Conservation (phyloP, 1,139 yeast genomes). For the Arxiozyma slooffiae region DNA sequence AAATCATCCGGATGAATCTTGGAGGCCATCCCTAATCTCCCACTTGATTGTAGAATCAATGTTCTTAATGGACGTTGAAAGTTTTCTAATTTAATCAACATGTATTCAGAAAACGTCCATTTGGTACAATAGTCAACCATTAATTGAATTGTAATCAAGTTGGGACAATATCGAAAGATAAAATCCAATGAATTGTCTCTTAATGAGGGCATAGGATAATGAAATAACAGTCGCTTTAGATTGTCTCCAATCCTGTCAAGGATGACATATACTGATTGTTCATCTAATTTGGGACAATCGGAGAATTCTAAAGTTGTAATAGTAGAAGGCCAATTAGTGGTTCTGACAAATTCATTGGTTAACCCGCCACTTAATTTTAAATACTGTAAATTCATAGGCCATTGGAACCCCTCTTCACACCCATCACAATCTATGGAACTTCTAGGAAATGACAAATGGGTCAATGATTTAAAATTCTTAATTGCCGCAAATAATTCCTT, state of each 20-base stretch:
- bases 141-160: conserved; percentile 49
- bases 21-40: conserved; percentile 74
- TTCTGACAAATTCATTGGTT: conserved; percentile 62
- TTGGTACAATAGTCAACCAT: conserved; percentile 76
- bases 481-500: conserved; percentile 72
- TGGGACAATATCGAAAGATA: conserved; percentile 67
- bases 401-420: conserved; percentile 35
- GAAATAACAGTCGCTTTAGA: conserved; percentile 52
- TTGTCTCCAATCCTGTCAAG: conserved; percentile 56
- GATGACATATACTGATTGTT: conserved; percentile 51
- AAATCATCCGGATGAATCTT: conserved; percentile 82
- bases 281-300: conserved; percentile 72
- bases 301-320: conserved; percentile 68
- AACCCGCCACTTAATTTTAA: conserved; percentile 83
- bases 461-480: conserved; percentile 47
- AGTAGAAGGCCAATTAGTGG: conserved; percentile 59
- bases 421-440: conserved; percentile 71
- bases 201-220: conserved; percentile 83
- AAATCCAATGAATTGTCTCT: conserved; percentile 61
- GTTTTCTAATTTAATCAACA: conserved; percentile 29
- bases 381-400: conserved; percentile 73
- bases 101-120: conserved; percentile 49
- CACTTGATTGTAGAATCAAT: conserved; percentile 72
- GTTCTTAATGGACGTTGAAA: conserved; percentile 48
- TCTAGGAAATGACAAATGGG: conserved; percentile 78